Evolutionary conservation across 163 green algal genomes (phyloP).

Genomic region (Coccomyxa subellipsoidea): DNA sequence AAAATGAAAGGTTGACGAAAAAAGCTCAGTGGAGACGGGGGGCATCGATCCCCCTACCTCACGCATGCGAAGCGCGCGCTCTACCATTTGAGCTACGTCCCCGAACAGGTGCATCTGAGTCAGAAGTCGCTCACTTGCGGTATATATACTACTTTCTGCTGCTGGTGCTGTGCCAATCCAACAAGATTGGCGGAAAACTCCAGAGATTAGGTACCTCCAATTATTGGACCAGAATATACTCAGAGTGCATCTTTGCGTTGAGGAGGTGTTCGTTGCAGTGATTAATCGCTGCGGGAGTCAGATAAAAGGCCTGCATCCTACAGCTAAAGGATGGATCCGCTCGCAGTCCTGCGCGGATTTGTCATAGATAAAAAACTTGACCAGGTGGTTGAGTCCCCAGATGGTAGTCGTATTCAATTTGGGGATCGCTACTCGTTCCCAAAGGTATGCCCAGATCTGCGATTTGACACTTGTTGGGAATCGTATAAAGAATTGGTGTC

Average conservation of each 20-base stretch:
- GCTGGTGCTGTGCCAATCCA: no score
- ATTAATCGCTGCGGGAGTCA: no score
- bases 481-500: no score
- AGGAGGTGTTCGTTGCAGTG: no score
- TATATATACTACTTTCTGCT: neutral
- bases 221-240: no score
- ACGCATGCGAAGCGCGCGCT: conserved; percentile 14
- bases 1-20: no score
- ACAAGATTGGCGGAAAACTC: no score
- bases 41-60: conserved; percentile 36
- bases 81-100: conserved; percentile 17
- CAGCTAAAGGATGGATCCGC: conserved; percentile 34
- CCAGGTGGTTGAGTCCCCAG: neutral
- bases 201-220: no score
- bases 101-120: neutral
- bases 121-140: no score
- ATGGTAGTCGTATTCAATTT: conserved; percentile 28
- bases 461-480: no score
- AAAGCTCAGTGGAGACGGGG: conserved; percentile 20
- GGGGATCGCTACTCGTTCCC: conserved; percentile 36
- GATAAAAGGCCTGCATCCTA: no score
- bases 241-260: no score
- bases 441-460: neutral
- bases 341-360: conserved; percentile 24
- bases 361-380: conserved; percentile 16